Evolutionary conservation across 371 early-diverging fungal species (phyloP).

Genomic region (Mortierella sp.): DNA sequence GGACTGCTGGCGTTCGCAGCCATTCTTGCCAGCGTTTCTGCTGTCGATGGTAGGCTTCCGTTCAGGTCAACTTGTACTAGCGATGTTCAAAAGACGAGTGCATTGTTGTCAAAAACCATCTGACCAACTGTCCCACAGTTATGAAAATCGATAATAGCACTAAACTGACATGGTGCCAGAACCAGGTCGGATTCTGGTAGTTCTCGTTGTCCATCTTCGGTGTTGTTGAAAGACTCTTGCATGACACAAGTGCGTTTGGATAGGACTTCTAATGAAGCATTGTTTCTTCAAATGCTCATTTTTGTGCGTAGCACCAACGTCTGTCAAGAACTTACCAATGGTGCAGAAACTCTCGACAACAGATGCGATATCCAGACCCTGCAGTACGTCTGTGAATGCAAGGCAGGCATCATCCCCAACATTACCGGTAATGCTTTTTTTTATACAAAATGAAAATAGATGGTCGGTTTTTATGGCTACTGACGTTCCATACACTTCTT

Average conservation of each 20-base stretch:
- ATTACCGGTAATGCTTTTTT: conserved; percentile 24
- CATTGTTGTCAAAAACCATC: background rate
- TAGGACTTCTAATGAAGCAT: no score
- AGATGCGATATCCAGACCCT: conserved; percentile 32
- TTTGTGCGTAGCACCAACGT: conserved; percentile 33
- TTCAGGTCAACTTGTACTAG: background rate
- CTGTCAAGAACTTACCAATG: conserved; percentile 43
- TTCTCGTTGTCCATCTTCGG: no score
- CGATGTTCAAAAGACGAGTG: background rate
- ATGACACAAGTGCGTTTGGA: no score
- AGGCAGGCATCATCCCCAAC: conserved; percentile 35
- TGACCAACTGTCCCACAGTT: conserved; percentile 3
- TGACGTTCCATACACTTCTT: background rate
- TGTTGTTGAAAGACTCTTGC: no score
- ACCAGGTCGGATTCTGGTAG: conserved; percentile 49
- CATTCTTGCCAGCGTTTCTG: conserved; percentile 17
- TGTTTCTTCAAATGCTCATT: background rate
- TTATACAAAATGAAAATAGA: background rate
- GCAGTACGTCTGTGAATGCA: conserved; percentile 30
- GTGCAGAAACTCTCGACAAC: conserved; percentile 24
- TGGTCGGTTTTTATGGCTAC: background rate
- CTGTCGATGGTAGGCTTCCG: conserved; percentile 31
- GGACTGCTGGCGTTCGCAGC: conserved; percentile 11
- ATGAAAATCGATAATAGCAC: conserved; percentile 42
- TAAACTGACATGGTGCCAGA: conserved; percentile 50